Percentiles rank a stretch among this genome's conserved stretches.
Evolutionary conservation across 2,329 filamentous ascomycete genomes (phyloP).

Genomic region (Botrytis galanthina): DNA sequence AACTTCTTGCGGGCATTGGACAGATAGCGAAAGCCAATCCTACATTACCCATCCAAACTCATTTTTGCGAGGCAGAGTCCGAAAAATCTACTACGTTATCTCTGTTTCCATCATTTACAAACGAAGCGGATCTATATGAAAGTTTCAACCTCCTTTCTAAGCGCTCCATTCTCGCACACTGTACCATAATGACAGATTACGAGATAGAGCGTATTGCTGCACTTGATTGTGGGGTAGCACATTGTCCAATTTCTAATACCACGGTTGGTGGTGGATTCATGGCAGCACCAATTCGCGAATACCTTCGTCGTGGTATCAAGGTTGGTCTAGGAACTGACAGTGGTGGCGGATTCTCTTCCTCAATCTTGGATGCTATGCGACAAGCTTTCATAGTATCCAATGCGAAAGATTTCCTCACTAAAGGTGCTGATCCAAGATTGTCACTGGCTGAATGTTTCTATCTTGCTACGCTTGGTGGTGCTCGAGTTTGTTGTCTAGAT

Average conservation of each 20-base stretch:
- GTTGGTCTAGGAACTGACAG: slow-evolving; percentile 66
- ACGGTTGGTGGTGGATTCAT: slow-evolving; percentile 61
- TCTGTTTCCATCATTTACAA: slow-evolving; percentile 55
- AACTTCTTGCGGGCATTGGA: slow-evolving; percentile 56
- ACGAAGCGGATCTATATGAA: slow-evolving; percentile 59
- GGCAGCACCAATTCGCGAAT: slow-evolving; percentile 58
- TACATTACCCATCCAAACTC: slow-evolving; percentile 59
- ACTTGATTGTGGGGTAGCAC: slow-evolving; percentile 57
- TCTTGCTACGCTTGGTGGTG: slow-evolving; percentile 52
- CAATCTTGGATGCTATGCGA: slow-evolving; percentile 57
- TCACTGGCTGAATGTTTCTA: slow-evolving; percentile 41
- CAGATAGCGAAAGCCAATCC: slow-evolving; percentile 49
- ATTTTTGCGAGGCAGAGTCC: slow-evolving; percentile 63
- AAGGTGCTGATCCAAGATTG: slow-evolving; percentile 38
- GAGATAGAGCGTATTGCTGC: slow-evolving; percentile 50
- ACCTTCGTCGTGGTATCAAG: slow-evolving; percentile 56
- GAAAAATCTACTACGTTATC: slow-evolving; percentile 55
- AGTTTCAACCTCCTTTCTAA: slow-evolving; percentile 52
- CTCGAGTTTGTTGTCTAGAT: slow-evolving; percentile 54
- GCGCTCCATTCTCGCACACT: slow-evolving; percentile 63
- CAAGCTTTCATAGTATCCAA: slow-evolving; percentile 52
- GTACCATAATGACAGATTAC: slow-evolving; percentile 57
- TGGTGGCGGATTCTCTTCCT: slow-evolving; percentile 60
- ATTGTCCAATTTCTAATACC: slow-evolving; percentile 65
- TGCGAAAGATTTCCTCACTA: slow-evolving; percentile 45